phyloP scores from a whole-genome alignment of 2,329 filamentous ascomycete species.

The Colletotrichum sp. region DNA sequence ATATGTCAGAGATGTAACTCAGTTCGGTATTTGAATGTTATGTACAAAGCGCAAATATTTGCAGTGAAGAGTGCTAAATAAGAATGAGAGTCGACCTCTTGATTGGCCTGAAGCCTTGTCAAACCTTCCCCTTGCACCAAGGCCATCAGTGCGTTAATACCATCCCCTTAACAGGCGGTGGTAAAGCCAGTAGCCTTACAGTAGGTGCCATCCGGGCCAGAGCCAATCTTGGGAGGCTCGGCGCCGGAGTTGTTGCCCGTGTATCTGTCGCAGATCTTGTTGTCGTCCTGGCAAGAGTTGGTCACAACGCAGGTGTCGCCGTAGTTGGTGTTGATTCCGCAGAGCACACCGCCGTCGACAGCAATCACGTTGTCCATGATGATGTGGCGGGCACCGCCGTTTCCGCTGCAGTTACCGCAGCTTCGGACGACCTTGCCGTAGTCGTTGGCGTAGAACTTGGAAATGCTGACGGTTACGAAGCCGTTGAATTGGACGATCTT shows the following conservation, averaged over 20 bases:
- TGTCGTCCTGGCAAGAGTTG: constrained; percentile 38
- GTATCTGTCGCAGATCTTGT: constrained; percentile 37
- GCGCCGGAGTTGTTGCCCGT: constrained; percentile 38
- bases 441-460: constrained; percentile 48
- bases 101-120: too few species aligned
- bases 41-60: not conserved
- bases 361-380: constrained; percentile 48
- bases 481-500: constrained; percentile 50
- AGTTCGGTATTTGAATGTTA: not conserved
- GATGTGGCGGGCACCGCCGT: constrained; percentile 44
- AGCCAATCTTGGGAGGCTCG: constrained; percentile 41
- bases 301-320: constrained; percentile 49
- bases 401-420: constrained; percentile 53
- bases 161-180: constrained; percentile 13
- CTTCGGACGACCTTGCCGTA: constrained; percentile 56
- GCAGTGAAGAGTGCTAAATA: not conserved
- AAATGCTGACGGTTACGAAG: constrained; percentile 40
- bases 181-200: constrained; percentile 28
- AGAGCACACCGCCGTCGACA: constrained; percentile 44
- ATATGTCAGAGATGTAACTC: too few species aligned
- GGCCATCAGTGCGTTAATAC: too few species aligned
- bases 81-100: too few species aligned
- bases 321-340: constrained; percentile 58
- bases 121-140: too few species aligned
- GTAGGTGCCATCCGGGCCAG: constrained; percentile 39